Evolutionary conservation across 2,329 filamentous ascomycete genomes (phyloP), one percentile per base, ranked within the genome.

Genomic region (Torrubiella hemipterigena): DNA sequence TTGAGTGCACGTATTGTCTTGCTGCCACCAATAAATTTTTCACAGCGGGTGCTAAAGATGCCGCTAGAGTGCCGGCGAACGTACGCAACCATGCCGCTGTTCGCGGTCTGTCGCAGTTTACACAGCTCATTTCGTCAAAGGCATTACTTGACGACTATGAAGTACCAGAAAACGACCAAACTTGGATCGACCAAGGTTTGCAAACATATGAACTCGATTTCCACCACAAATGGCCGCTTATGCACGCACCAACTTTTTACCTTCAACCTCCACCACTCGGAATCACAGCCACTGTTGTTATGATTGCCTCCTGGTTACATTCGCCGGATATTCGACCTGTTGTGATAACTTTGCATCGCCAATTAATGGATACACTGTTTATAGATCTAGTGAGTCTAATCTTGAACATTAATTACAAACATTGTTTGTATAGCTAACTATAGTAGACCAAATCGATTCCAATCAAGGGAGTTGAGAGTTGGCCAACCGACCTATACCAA

Each of bases 1-100:
- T 59, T 13, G 38, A 39, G 12, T 64, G 61, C 35, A 54, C 49
- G 0, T 63, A 58, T 24, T 44, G 47, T 11, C 45, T 50, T 5
- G 37, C 26, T 19, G 30, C 22, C 14, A 26, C 30, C 12, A 22
- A 15, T 22, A 16, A 35, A 17, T 10, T n/a, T 15, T 25, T n/a
- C n/a, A n/a, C n/a, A n/a, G n/a, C n/a, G n/a, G n/a, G n/a, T 21
- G 11, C 12, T 23, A 10, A 13, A 10, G 18, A 20, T 20, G n/a
- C n/a, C n/a, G n/a, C 14, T 6, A 29, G 21, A 27, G 25, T n/a
- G 15, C 7, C 14, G 8, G 21, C 14, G 17, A 13, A 14, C 11
- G 13, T 30, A 23, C 7, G 12, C 27, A 9, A n/a, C 5, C 10
- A 35, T 12, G 23, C 31, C 21, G 33, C 33, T 7, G 29, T 29